Evolutionary conservation across 2,329 filamentous ascomycete species (phyloP).

Genomic region (Xylariaceae sp.): DNA sequence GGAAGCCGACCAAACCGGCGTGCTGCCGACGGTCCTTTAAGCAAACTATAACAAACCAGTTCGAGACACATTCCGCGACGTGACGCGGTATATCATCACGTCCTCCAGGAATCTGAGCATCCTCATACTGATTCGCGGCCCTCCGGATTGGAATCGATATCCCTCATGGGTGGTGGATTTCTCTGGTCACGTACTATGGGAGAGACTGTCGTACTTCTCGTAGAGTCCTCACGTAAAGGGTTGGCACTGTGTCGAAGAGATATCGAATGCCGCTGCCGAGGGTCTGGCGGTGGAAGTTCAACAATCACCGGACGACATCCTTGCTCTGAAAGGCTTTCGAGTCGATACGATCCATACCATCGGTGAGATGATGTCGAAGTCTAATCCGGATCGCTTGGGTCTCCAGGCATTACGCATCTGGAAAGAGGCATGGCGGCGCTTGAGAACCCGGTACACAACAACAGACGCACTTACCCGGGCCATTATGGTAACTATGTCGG

Average conservation of each 20-base stretch:
- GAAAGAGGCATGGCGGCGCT: neutral
- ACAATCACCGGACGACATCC: conserved; percentile 1
- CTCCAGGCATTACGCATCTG: neutral
- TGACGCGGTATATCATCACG: conserved; percentile 1
- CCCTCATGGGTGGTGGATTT: conserved; percentile 3
- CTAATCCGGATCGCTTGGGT: neutral
- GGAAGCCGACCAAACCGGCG: neutral
- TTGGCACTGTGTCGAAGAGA: conserved; percentile 1
- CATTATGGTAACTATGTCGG: conserved; percentile 1
- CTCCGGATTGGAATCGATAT: neutral
- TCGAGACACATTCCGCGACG: neutral
- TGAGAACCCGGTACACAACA: neutral
- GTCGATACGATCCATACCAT: neutral
- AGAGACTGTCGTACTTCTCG: conserved; percentile 1
- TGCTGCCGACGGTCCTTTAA: neutral
- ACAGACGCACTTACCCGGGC: neutral
- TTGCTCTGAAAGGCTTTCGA: conserved; percentile 1
- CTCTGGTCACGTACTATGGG: neutral
- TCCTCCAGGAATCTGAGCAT: neutral
- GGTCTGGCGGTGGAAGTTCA: neutral
- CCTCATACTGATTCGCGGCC: neutral
- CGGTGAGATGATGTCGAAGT: neutral
- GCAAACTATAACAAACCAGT: conserved; percentile 1
- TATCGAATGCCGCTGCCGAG: neutral
- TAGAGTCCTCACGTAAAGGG: neutral